These are phyloP conservation scores for Thalassiosira mediterranea DNA, from an alignment of 352 stramenopile genomes.

Conservation along the genomic window DNA sequence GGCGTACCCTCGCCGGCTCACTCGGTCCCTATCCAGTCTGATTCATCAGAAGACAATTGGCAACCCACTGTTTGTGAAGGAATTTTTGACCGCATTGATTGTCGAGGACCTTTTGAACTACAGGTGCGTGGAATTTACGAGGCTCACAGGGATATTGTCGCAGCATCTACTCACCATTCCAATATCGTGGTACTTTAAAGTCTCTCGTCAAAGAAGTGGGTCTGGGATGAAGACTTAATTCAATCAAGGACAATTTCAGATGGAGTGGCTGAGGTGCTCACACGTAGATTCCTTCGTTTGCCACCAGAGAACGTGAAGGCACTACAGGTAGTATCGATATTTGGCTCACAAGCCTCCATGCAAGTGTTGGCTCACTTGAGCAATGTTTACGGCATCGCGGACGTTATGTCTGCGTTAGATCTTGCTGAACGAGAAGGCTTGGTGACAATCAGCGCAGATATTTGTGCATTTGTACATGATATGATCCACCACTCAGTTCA, in stretches of 20 bases:
- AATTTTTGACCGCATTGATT: slow-evolving; percentile 19
- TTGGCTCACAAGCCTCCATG: slow-evolving; percentile 16
- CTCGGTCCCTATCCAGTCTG: slow-evolving; percentile 9
- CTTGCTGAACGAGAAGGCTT: slow-evolving; percentile 10
- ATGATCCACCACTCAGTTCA: slow-evolving; percentile 22
- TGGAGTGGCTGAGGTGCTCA: slow-evolving; percentile 26
- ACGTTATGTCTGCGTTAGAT: slow-evolving; percentile 1
- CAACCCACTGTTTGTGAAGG: slow-evolving; percentile 32
- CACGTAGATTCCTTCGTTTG: slow-evolving; percentile 14
- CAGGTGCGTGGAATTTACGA: not conserved
- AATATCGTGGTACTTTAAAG: not conserved
- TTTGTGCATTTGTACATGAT: slow-evolving; percentile 23
- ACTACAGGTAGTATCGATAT: slow-evolving; percentile 23
- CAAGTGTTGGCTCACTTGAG: slow-evolving; percentile 15
- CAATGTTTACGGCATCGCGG: slow-evolving; percentile 1
- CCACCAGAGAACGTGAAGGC: not conserved
- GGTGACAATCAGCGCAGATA: slow-evolving; percentile 7
- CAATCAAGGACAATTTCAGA: slow-evolving; percentile 16
- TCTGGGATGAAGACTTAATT: slow-evolving; percentile 40
- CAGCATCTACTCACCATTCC: not conserved
- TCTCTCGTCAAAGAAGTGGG: slow-evolving; percentile 19
- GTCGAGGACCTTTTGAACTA: slow-evolving; percentile 23
- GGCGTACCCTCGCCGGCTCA: slow-evolving; percentile 15
- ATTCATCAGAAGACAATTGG: slow-evolving; percentile 31
- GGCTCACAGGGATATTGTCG: not conserved